A percentile compares a stretch with the other conserved stretches of the same genome.
Evolutionary conservation across 169 alveolate species (phyloP).

Genomic region (Cryptosporidium ubiquitum): DNA sequence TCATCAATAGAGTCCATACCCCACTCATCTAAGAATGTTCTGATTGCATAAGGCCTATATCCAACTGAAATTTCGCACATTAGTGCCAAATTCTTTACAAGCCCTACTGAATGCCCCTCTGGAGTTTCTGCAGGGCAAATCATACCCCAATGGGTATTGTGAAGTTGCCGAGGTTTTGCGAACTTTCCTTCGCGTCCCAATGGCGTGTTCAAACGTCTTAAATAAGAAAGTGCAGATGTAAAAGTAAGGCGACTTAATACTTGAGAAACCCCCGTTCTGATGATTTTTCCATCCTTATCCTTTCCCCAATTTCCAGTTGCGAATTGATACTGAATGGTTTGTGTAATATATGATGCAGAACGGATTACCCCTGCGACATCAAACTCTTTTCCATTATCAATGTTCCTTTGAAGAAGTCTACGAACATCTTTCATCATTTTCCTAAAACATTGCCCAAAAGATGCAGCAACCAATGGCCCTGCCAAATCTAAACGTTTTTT

Average conservation of each 20-base stretch:
- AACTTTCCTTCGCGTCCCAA: slow-evolving; percentile 98
- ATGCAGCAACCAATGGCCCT: slow-evolving; percentile 97
- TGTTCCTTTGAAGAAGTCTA: slow-evolving; percentile 90
- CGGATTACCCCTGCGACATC: slow-evolving; percentile 92
- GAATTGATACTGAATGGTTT: slow-evolving; percentile 90
- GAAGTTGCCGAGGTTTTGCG: slow-evolving; percentile 99
- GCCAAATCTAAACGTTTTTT: slow-evolving; percentile 99
- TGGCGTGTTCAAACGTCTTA: slow-evolving; percentile 99
- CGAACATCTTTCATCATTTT: slow-evolving; percentile 93
- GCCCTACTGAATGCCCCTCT: slow-evolving; percentile 99
- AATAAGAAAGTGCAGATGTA: slow-evolving; percentile 97
- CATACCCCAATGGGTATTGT: slow-evolving; percentile 99
- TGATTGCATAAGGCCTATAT: slow-evolving; percentile 86
- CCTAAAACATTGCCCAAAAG: slow-evolving; percentile 95
- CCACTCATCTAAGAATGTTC: slow-evolving; percentile 89
- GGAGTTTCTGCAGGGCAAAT: slow-evolving; percentile 99
- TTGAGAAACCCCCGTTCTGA: slow-evolving; percentile 97
- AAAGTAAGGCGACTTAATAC: slow-evolving; percentile 98
- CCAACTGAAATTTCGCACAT: slow-evolving; percentile 98
- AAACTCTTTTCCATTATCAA: slow-evolving; percentile 89
- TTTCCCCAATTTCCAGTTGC: slow-evolving; percentile 99
- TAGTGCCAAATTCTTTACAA: slow-evolving; percentile 98
- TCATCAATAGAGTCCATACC: slow-evolving; percentile 90
- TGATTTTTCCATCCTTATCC: slow-evolving; percentile 95
- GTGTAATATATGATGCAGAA: slow-evolving; percentile 90